A percentile compares a stretch with the other conserved stretches of the same genome.
phyloP scores from a whole-genome alignment of 371 early-diverging fungal species.

The Saksenaea vasiformis region DNA sequence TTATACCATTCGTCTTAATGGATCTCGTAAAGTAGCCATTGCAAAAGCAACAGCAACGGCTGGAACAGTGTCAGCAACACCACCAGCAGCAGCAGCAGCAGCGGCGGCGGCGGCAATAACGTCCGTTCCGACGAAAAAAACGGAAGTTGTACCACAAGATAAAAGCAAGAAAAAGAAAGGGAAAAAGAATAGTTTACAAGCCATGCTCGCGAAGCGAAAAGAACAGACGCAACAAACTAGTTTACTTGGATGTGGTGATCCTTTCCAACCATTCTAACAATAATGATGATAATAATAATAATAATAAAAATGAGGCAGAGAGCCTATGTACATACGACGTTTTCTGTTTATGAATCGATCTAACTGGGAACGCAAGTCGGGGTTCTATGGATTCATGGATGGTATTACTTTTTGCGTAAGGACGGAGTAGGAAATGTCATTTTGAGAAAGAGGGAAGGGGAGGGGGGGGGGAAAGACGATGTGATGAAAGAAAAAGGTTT shows the following conservation, averaged over 20 bases:
- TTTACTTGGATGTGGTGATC: constrained; percentile 30
- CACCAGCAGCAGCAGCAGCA: constrained; percentile 1
- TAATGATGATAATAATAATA: not conserved
- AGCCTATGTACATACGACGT: not conserved
- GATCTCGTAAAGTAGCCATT: constrained; percentile 16
- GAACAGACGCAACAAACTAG: constrained; percentile 9
- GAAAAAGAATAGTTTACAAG: constrained; percentile 47
- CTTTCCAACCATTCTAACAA: constrained; percentile 34
- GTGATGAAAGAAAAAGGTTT: constrained; percentile 23
- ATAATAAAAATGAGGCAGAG: too few relatives aligned
- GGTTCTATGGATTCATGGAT: constrained; percentile 4
- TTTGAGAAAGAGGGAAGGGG: not conserved
- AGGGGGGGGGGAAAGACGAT: constrained; percentile 10
- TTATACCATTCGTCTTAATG: constrained; percentile 16
- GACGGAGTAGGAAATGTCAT: not conserved
- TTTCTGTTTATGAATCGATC: too few relatives aligned
- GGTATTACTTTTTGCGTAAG: constrained; percentile 11
- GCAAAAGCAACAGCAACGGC: not conserved
- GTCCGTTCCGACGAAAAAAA: constrained; percentile 6
- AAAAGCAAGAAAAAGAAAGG: constrained; percentile 30
- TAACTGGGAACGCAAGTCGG: not conserved
- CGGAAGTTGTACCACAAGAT: not conserved
- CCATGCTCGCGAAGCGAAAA: constrained; percentile 34
- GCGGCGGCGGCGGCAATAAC: not conserved
- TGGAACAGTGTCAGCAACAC: not conserved